phyloP scores from a whole-genome alignment of 2,329 filamentous ascomycete genomes.

The Botrytis porri region DNA sequence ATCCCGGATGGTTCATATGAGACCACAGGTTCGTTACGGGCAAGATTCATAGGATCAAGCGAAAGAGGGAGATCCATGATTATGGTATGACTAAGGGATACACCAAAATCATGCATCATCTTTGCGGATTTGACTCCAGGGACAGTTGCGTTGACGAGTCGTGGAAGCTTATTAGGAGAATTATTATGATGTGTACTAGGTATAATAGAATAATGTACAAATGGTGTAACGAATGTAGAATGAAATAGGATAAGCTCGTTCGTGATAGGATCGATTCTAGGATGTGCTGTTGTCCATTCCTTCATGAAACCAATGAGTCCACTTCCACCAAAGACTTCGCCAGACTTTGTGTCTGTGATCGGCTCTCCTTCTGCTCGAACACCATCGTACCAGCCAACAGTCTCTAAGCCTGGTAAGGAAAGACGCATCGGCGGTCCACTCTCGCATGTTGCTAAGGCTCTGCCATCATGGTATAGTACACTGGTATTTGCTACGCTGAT shows the following conservation, averaged over 20 bases:
- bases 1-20: conserved; percentile 55
- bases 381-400: conserved; percentile 69
- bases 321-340: conserved; percentile 51
- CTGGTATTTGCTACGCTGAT: conserved; percentile 70
- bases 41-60: conserved; percentile 60
- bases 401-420: conserved; percentile 60
- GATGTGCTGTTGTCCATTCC: conserved; percentile 70
- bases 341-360: conserved; percentile 42
- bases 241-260: conserved; percentile 68
- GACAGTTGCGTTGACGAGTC: conserved; percentile 51
- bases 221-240: conserved; percentile 62
- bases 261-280: conserved; percentile 61
- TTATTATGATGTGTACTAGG: conserved; percentile 40
- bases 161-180: conserved; percentile 30
- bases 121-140: conserved; percentile 61
- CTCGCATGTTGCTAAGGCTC: conserved; percentile 67
- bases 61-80: conserved; percentile 68
- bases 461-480: conserved; percentile 64
- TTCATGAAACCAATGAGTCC: conserved; percentile 60
- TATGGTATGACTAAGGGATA: conserved; percentile 58
- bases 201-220: conserved; percentile 63
- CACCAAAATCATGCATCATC: conserved; percentile 77
- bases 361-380: conserved; percentile 50
- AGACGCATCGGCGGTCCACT: conserved; percentile 68
- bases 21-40: conserved; percentile 54